Evolutionary conservation across 2,329 filamentous ascomycete genomes (phyloP).

Genomic region (Hypoxylon rubiginosum): DNA sequence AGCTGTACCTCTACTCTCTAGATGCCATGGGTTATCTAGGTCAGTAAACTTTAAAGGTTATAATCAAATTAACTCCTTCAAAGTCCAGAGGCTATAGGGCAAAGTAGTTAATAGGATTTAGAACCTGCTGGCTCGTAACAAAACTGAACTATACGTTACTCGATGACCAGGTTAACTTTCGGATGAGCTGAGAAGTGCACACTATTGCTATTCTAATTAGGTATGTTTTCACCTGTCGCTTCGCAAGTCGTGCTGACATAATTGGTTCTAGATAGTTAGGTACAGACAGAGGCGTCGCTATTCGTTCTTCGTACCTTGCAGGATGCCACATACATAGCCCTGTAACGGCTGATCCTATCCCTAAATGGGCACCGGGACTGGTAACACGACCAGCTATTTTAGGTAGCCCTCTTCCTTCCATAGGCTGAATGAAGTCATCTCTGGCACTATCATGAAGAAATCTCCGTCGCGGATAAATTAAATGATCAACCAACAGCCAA

Average conservation of each 20-base stretch:
- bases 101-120: not conserved
- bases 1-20: no score
- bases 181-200: conserved; percentile 7
- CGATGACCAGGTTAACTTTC: conserved; percentile 28
- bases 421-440: conserved; percentile 15
- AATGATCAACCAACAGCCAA: conserved; percentile 18
- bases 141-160: conserved; percentile 2
- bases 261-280: conserved; percentile 27
- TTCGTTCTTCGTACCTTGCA: conserved; percentile 20
- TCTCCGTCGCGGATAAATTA: conserved; percentile 17
- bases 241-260: not conserved
- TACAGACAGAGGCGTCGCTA: not conserved
- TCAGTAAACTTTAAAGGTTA: no score
- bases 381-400: conserved; percentile 26
- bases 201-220: conserved; percentile 9
- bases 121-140: not conserved
- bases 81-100: not conserved
- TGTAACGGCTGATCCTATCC: conserved; percentile 33
- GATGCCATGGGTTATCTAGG: no score
- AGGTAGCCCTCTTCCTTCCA: conserved; percentile 17
- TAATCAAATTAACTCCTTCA: not conserved
- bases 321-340: not conserved
- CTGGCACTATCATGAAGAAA: not conserved
- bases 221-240: not conserved
- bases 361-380: conserved; percentile 27